phyloP scores from a whole-genome alignment of 495 filamentous ascomycete genomes.

The Neurospora sp. region DNA sequence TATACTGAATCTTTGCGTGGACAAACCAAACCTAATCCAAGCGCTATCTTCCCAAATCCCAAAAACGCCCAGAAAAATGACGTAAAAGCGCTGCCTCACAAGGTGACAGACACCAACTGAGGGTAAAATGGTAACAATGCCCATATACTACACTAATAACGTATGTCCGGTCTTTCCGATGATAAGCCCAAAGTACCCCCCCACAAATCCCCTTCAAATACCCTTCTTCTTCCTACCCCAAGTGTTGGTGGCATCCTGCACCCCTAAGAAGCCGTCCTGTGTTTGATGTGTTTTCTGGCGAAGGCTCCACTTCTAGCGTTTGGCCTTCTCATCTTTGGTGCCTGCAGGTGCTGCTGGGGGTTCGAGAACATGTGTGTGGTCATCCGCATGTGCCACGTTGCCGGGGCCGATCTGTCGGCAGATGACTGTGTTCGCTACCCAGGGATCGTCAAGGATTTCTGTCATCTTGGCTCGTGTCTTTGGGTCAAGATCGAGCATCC shows the following conservation, averaged over 20 bases:
- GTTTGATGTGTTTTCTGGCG: background rate
- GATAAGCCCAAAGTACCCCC: background rate
- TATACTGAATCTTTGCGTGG: background rate
- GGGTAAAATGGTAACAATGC: background rate
- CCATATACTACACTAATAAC: background rate
- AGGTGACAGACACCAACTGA: background rate
- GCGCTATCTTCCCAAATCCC: background rate
- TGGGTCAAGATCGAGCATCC: slow-evolving; percentile 88
- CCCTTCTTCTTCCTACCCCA: background rate
- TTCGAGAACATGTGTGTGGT: slow-evolving; percentile 46
- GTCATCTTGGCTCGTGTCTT: slow-evolving; percentile 71
- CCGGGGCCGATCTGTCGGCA: slow-evolving; percentile 40
- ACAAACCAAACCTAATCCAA: background rate
- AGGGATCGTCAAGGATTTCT: slow-evolving; percentile 82
- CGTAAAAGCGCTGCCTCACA: background rate
- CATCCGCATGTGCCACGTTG: slow-evolving; percentile 34
- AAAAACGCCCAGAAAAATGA: background rate
- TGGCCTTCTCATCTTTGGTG: background rate
- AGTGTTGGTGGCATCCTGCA: background rate
- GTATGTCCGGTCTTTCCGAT: background rate
- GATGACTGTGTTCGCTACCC: slow-evolving; percentile 64
- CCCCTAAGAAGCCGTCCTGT: background rate
- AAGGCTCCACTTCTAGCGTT: background rate
- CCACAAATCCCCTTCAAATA: background rate
- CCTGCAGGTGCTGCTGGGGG: slow-evolving; percentile 30